Evolutionary conservation across 805 yeast species (phyloP), one percentile per base, ranked within the genome.

Genomic region (Zygotorulaspora danielsina): DNA sequence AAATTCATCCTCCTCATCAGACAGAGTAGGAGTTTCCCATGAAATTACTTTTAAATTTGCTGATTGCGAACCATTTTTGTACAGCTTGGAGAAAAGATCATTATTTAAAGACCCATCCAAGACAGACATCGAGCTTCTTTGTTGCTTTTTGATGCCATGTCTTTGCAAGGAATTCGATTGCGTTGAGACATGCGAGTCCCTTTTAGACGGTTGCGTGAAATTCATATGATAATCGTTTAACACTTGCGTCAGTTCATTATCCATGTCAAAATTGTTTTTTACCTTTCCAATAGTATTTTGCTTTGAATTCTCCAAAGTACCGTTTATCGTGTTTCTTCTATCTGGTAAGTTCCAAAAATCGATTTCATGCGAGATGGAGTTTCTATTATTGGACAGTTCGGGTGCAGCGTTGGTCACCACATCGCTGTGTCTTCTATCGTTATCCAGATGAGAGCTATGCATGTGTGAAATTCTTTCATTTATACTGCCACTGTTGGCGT

Each of bases 291-390:
- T 11, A 20, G 12, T 16, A 32, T 26, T 31, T 18, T 9, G 17
- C 27, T 18, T 38, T 19, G 38, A 25, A 24, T 19, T 38, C n/a
- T 19, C 21, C 21, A 24, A 13, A 21, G 30, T 31, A n/a, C 28
- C 25, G 29, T 19, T 22, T 17, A 38, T 33, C 27, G 35, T 39
- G 33, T 37, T 37, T 19, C 40, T 28, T n/a, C 40, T 19, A 9
- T 41, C 44, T 13, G 54, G 41, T 34, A 54, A 31, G 32, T 53
- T 55, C 63, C 63, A 57, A 28, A 53, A 48, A 39, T 59, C 59
- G 8, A 53, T 39, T 15, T 46, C 39, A 28, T 57, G 53, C 11
- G 64, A 59, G 15, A 59, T 58, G 8, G 63, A 57, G n/a, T 50
- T 51, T 16, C 63, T 44, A 1, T 49, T 35, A 21, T 44, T 39